Evolutionary conservation across 768 basidiomycete species (phyloP), one percentile per base, ranked within the genome.

Genomic region (Mycena chlorophos): DNA sequence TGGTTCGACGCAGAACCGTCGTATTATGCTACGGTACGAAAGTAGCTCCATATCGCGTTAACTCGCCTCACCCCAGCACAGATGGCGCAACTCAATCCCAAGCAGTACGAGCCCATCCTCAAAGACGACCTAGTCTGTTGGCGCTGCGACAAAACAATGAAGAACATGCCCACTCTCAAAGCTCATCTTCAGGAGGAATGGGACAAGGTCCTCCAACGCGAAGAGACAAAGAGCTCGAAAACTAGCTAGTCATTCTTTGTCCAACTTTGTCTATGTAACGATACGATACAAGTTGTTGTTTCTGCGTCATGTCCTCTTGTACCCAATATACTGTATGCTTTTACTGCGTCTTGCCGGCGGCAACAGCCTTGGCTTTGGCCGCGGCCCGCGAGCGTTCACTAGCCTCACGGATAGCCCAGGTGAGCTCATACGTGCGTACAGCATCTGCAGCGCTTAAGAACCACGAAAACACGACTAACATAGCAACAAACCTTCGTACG

Each of bases 361-460:
- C 67, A 55, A 69, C 68, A 16, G 73, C 70, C 60, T 75, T 73
- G 39, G 77, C 63, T 58, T 71, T 82, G 22, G 71, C 72, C 14
- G 71, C 72, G 13, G 69, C 76, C 28, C 84, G 83, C 57, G 84
- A 84, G 48, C 78, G 79, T 67, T 93, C 90, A 61, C 83, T 84
- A 28, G 91, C 87, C 59, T 82, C 77, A 46, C 93, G 87, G 68
- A 96, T 95, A 26, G 93, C 91, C 94, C 94, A 96, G 22, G 93
- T 95, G 57, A 96, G 78, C 69, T 95, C 86, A 63, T 96, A 96
- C 5, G 93, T 89, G 72, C 82, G 86, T 64, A 86, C 88, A 39
- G 93, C 93, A 72, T 94, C 90, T 91, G 57, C 2, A 60, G 49
- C 17, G 53, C 10, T 23, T 30, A 12, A 27, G 34, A 30, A 52